Evolutionary conservation across 2,329 filamentous ascomycete species (phyloP).

Genomic region (Aspergillus sergii): DNA sequence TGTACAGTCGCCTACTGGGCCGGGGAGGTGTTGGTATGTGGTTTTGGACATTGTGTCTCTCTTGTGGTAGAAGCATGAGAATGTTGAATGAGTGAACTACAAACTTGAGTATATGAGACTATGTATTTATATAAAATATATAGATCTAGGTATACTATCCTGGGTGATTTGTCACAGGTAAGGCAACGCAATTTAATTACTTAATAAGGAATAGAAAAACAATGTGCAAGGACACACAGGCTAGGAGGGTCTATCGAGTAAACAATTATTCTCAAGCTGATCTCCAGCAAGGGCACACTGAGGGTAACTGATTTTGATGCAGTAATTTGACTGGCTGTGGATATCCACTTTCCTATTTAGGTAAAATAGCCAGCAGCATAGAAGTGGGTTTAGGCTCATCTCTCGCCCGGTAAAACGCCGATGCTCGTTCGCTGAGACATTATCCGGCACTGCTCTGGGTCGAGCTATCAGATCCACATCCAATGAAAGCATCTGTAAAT

Average conservation of each 20-base stretch:
- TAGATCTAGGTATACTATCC: no score
- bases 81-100: not conserved
- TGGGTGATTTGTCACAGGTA: not conserved
- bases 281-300: not conserved
- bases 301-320: not conserved
- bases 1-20: slow-evolving; percentile 16
- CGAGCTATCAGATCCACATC: not conserved
- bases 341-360: not conserved
- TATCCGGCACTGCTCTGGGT: not conserved
- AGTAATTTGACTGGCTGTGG: not conserved
- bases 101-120: not conserved
- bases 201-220: not conserved
- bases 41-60: slow-evolving; percentile 1
- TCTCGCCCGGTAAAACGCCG: not conserved
- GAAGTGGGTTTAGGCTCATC: not conserved
- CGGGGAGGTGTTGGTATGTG: slow-evolving; percentile 15
- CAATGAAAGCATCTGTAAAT: not conserved
- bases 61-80: not conserved
- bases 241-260: not conserved
- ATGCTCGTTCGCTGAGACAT: not conserved
- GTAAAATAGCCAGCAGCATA: not conserved
- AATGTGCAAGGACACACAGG: rapidly evolving
- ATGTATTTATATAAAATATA: not conserved
- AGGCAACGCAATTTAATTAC: not conserved
- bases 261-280: not conserved